These are phyloP conservation scores for Aspergillus conjunctus DNA, from an alignment of 495 filamentous ascomycete species.

Conservation along the genomic window DNA sequence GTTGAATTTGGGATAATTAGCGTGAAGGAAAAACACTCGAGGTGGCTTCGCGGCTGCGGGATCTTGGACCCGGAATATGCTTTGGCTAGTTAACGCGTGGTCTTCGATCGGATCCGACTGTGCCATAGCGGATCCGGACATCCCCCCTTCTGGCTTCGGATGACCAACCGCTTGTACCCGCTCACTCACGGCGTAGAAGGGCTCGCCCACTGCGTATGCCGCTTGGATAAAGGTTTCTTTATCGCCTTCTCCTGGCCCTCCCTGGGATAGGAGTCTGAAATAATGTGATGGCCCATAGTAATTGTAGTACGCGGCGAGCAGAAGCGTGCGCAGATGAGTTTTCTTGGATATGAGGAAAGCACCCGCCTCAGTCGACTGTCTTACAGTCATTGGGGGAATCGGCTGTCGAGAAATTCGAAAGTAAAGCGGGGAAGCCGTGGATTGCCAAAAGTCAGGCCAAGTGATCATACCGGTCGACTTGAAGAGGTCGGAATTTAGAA, in stretches of 20 bases:
- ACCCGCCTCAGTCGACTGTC: conserved; percentile 57
- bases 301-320: conserved; percentile 66
- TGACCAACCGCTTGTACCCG: conserved; percentile 47
- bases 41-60: conserved; percentile 33
- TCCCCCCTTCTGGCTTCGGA: conserved; percentile 28
- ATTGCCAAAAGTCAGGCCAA: conserved; percentile 66
- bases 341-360: conserved; percentile 60
- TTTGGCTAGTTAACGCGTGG: conserved; percentile 38
- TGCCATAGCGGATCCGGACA: conserved; percentile 44
- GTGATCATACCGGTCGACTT: conserved; percentile 54
- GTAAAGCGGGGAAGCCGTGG: conserved; percentile 54
- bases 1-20: conserved; percentile 58
- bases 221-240: conserved; percentile 66
- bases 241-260: conserved; percentile 60
- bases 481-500: conserved; percentile 56
- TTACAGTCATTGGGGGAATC: conserved; percentile 39
- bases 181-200: conserved; percentile 55
- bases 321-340: conserved; percentile 51
- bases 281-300: conserved; percentile 60
- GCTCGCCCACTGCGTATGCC: conserved; percentile 48
- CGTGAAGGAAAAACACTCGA: conserved; percentile 55
- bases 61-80: conserved; percentile 44
- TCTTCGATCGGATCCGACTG: conserved; percentile 53
- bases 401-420: conserved; percentile 55
- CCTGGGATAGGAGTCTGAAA: conserved; percentile 59